Base-by-base conservation (phyloP, 345 rosid genomes). In the Pistacia integerrima region DNA sequence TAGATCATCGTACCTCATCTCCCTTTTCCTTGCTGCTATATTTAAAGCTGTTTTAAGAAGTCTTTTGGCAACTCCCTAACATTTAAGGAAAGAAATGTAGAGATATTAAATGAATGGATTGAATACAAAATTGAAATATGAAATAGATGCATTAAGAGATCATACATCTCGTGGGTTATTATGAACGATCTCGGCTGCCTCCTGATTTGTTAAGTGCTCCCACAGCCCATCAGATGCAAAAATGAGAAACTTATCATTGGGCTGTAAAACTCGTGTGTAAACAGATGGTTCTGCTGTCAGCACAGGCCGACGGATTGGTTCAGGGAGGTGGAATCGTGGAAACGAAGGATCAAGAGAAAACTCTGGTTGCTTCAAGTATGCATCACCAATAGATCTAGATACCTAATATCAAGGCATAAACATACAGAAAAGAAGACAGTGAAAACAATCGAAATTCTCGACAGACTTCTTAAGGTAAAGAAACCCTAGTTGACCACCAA, bases 181-280 rank as follows among this genome's bases (percentile, higher is more conserved):
- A 76, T 83, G 71, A 17, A 93, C 97, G 14, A 91, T 91, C 76
- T 96, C 94, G 25, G 79, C 97, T 22, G 97, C 97, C 84, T 91
- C 89, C 86, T 96, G 92, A 84, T 96, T 96, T 14, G 88, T 78
- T 79, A 96, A 72, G 58, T 88, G 90, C 60, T 92, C 99, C 98
- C 98, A 96, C 7, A 96, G 91, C 20, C 99, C 99, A 82, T 96
- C 98, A 13, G 99, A 96, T 44, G 99, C 99, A 68, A 96, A 93
- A 77, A 96, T 92, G 69, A 93, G 81, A 81, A 96, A 93, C 71
- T 85, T 92, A 60, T 96, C 98, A n/a, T 68, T 87, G 49, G 94
- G 86, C 76, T 74, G 88, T 61, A 96, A 75, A 20, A 71, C 87
- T 84, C 99, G 90, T 11, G 90, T 72, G 78, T 61, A 81, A 63